These are phyloP conservation scores for Ampelocalamus luodianensis DNA, from an alignment of 176 grass and related monocot genomes.

Conservation along the genomic window DNA sequence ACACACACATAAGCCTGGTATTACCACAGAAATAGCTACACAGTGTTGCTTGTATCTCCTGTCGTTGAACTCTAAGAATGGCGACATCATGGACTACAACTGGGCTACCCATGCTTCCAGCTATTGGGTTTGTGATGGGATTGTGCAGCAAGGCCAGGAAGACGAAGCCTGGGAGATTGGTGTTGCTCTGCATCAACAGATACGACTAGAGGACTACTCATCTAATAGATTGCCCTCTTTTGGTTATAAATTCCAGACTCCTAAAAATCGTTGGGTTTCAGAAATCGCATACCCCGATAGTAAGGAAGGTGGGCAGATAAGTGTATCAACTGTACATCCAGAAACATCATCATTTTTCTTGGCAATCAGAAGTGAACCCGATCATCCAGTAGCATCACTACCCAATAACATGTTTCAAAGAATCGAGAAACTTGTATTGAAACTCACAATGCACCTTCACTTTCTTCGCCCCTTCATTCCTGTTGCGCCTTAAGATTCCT, in stretches of 20 bases:
- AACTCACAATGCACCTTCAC: not conserved
- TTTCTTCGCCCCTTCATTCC: constrained; percentile 20
- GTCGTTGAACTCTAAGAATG: accelerated
- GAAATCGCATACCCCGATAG: too few species aligned
- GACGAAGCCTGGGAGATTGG: constrained; percentile 21
- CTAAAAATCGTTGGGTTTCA: not conserved
- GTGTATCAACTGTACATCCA: not conserved
- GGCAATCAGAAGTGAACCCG: not conserved
- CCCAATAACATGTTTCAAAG: not conserved
- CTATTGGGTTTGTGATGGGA: constrained; percentile 39
- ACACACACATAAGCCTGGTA: accelerated
- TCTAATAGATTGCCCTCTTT: accelerated
- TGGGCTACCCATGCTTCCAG: constrained; percentile 8
- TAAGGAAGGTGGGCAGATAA: too few species aligned
- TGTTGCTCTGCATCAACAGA: not conserved
- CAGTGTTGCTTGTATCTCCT: not conserved
- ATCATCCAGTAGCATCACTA: not conserved
- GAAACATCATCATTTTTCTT: not conserved
- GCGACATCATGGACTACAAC: not conserved
- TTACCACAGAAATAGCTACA: accelerated
- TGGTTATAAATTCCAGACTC: accelerated
- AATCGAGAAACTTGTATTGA: constrained; percentile 16
- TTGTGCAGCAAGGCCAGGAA: not conserved
- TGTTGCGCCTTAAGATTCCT: constrained; percentile 24
- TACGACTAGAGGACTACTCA: not conserved